phyloP scores from a whole-genome alignment of 768 basidiomycete genomes.

The Leccinum fibrillosum region DNA sequence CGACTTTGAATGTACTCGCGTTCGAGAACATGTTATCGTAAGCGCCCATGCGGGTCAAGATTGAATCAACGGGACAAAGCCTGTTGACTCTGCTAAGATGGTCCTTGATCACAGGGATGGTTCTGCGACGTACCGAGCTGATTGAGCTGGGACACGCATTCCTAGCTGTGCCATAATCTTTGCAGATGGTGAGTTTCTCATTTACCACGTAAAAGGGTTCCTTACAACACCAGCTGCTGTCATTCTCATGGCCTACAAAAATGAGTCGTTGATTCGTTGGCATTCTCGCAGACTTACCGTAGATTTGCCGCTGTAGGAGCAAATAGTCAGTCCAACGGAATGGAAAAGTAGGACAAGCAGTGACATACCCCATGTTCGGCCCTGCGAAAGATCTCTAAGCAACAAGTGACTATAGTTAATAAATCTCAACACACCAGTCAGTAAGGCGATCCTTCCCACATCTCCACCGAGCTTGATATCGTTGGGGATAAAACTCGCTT shows the following conservation, averaged over 20 bases:
- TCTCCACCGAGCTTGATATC: slow-evolving; percentile 81
- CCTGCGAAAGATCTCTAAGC: slow-evolving; percentile 38
- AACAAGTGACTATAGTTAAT: not conserved
- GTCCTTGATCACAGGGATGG: not conserved
- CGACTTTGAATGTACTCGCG: slow-evolving; percentile 96
- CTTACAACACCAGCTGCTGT: slow-evolving; percentile 87
- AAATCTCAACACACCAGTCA: slow-evolving; percentile 63
- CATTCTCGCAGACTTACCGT: slow-evolving; percentile 43
- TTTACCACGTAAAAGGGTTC: not conserved
- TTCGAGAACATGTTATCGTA: slow-evolving; percentile 97
- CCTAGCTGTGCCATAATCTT: slow-evolving; percentile 94
- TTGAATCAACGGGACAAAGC: slow-evolving; percentile 84
- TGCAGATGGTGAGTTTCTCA: slow-evolving; percentile 4
- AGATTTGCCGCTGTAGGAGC: slow-evolving; percentile 62
- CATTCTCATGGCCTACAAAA: slow-evolving; percentile 79
- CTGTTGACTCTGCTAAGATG: slow-evolving; percentile 36
- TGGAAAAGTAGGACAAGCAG: not conserved
- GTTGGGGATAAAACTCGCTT: slow-evolving; percentile 89
- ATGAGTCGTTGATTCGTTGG: not conserved
- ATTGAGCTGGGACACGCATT: slow-evolving; percentile 87
- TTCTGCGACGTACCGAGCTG: slow-evolving; percentile 55
- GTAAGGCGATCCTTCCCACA: slow-evolving; percentile 69
- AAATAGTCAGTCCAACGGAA: not conserved
- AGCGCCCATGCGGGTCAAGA: slow-evolving; percentile 97
- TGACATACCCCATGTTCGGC: slow-evolving; percentile 81